Evolutionary conservation across 805 yeast genomes (phyloP), one percentile per base, ranked within the genome.

Genomic region (Kuraishia borneana): DNA sequence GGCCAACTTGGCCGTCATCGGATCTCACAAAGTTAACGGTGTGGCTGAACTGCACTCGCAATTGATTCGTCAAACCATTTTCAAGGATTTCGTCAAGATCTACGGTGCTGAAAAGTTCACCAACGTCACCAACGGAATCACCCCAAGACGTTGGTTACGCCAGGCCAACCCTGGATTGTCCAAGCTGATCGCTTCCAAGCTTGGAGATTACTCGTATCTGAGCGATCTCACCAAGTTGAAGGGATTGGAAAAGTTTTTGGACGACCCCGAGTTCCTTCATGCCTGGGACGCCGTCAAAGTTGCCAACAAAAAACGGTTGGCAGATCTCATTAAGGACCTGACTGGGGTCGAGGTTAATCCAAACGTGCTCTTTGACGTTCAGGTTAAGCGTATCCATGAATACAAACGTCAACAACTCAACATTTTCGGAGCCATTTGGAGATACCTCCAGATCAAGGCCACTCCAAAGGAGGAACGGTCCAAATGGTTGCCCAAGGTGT

Each of bases 41-140:
- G 96, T 87, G 39, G 96, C 96, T 13, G 96, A 87, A 58, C 65
- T 87, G 49, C 96, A 87, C 60, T 84, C 95, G 20, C 95, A 87
- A 54, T 70, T 87, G 54, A 82, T 87, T 56, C 81, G 73, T 56
- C 83, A 92, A 21, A 84, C 95, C 4, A 83, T 87, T 45, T 87
- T 87, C 62, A 78, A 78, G 54, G 96, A 88, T 58, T 87, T 87
- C 53, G 96, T 87, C 36, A 70, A 68, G 41, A 68, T 87, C 25
- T 87, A 73, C 47, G 96, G 96, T 33, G 50, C 67, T 17, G 83
- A 83, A 42, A 83, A 82, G 59, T 87, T 87, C 59, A 83, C 83
- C 34, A 87, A 87, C 49, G 95, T 87, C 40, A 87, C 96, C 33
- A 87, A 87, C 56, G 96, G 96, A 61, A 76, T 87, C 51, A 87